Evolutionary conservation across 139 green algal species (phyloP).

Genomic region (Chlorella ohadii): DNA sequence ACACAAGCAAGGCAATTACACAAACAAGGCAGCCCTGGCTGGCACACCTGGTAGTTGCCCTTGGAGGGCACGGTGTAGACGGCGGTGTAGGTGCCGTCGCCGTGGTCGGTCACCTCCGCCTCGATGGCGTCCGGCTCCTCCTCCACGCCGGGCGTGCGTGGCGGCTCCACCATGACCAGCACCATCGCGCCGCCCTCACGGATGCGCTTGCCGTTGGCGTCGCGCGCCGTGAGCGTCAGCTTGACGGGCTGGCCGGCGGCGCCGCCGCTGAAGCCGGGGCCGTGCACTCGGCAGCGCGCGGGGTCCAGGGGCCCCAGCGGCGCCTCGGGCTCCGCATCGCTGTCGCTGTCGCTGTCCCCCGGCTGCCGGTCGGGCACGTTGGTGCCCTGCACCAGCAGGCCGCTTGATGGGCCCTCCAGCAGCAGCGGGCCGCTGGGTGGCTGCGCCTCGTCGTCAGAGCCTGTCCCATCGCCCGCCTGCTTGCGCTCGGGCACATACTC

Average conservation of each 20-base stretch:
- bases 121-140: constrained; percentile 24
- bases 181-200: constrained; percentile 68
- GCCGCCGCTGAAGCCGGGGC: constrained; percentile 70
- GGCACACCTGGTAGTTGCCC: constrained; percentile 81
- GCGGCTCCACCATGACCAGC: constrained; percentile 53
- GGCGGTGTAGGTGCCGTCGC: constrained; percentile 86
- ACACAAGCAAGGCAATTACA: too few relatives aligned
- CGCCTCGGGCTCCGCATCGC: constrained; percentile 35
- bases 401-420: constrained; percentile 1
- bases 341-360: constrained; percentile 23
- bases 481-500: neutral
- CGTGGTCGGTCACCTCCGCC: constrained; percentile 73
- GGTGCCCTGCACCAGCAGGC: constrained; percentile 3
- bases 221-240: constrained; percentile 68
- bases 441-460: neutral
- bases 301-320: constrained; percentile 67
- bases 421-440: constrained; percentile 5
- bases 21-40: too few relatives aligned
- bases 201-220: constrained; percentile 58
- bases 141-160: neutral
- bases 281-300: constrained; percentile 63
- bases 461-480: neutral
- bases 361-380: neutral
- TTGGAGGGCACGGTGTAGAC: constrained; percentile 76
- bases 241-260: constrained; percentile 60